Evolutionary conservation across 352 stramenopile genomes (phyloP).

Genomic region (Pythium volutum): DNA sequence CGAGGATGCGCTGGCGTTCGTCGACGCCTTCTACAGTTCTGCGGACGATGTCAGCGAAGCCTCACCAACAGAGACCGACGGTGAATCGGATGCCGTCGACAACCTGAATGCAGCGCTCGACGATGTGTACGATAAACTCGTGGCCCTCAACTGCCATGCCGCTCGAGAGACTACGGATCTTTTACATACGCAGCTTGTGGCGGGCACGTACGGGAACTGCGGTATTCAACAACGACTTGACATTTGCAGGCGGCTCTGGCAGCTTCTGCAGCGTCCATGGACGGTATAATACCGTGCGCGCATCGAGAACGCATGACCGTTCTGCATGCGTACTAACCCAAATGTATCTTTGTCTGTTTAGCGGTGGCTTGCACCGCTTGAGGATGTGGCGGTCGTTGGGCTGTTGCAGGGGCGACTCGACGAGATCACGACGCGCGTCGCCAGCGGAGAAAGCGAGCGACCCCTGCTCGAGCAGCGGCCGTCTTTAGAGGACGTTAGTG

Average conservation of each 20-base stretch:
- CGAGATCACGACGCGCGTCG: background rate
- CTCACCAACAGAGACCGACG: background rate
- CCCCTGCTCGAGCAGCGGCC: background rate
- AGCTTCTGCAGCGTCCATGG: background rate
- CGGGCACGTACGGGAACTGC: too few species aligned
- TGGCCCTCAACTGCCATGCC: background rate
- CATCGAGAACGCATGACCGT: too few species aligned
- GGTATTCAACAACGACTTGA: background rate
- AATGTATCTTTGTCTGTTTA: background rate
- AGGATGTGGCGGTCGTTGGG: background rate
- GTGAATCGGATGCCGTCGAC: background rate
- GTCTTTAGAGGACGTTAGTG: background rate
- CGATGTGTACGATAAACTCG: background rate
- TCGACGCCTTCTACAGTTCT: background rate
- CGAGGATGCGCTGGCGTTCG: constrained; percentile 8
- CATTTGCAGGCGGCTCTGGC: background rate
- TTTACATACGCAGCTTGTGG: background rate
- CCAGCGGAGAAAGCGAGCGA: background rate
- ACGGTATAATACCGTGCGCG: background rate
- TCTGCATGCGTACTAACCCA: background rate
- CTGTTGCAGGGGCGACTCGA: background rate
- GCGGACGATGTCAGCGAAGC: background rate
- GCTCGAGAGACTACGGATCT: background rate
- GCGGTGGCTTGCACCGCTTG: background rate
- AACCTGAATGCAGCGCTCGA: background rate